Base-by-base conservation (phyloP, 306 rosid species). In the Acacia crassicarpa region DNA sequence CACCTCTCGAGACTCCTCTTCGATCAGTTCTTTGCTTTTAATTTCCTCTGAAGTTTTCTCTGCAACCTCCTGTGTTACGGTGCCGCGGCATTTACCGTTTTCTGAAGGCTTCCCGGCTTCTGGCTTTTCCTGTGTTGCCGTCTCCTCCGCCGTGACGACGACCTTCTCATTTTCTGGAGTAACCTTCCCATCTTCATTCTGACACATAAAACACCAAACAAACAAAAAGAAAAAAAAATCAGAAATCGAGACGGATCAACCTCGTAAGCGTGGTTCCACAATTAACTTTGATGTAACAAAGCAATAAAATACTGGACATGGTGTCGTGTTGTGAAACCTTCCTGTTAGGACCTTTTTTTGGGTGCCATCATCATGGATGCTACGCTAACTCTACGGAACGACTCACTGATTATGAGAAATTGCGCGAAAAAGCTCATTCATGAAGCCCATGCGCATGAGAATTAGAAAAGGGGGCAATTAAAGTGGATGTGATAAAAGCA, bases 121-220 rank as follows among this genome's bases (percentile, higher is more conserved):
- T 27, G 32, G 12, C 45, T 58, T 48, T 33, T 69, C 86, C 79
- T 78, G 56, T 69, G 49, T 87, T 69, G 20, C 79, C 10, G 83
- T 30, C 70, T 67, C 87, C 80, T 70, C 86, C 40, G 5, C 78
- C 19, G 56, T n/a, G 30, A n/a, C 63, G 9, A 13, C 13, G 6
- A 78, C 61, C 53, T 87, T 74, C 23, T 68, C 82, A 54, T 62
- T 84, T 73, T 81, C 81, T 45, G 69, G 35, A 61, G 74, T 30
- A 58, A 13, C 79, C 67, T 77, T 82, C 54, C 62, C 44, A 38
- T 69, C 85, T 70, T 85, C 85, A 45, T 78, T 81, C 91, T 85
- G 72, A 65, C 25, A 78, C 22, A 41, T n/a, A 2, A 69, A 30
- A 30, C 10, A 14, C 38, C 67, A 62, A 62, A 10, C 66, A 25